Evolutionary conservation across 768 basidiomycete species (phyloP).

Genomic region (Mycena belliarum): DNA sequence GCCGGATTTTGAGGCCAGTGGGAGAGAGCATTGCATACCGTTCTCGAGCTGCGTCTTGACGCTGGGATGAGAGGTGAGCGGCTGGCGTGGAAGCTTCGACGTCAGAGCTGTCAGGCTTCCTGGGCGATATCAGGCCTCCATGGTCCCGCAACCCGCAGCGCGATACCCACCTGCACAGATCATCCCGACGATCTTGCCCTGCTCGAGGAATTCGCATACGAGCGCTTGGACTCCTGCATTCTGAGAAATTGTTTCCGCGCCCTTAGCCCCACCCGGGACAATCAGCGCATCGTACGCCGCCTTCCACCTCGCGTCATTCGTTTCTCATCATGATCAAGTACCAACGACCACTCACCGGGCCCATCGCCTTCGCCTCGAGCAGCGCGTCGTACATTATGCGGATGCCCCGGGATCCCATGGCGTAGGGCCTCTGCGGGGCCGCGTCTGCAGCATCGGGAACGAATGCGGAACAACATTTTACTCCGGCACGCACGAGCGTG

Average conservation of each 20-base stretch:
- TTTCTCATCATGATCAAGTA: background rate
- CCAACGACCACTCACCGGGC: conserved; percentile 41
- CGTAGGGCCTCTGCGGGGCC: conserved; percentile 41
- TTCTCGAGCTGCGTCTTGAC: conserved; percentile 60
- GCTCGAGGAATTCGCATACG: conserved; percentile 54
- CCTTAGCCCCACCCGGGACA: conserved; percentile 78
- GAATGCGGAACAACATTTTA: conserved; percentile 67
- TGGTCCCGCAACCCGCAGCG: too few relatives aligned
- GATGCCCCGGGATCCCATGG: conserved; percentile 71
- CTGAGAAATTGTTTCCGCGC: conserved; percentile 71
- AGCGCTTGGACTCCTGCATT: conserved; percentile 61
- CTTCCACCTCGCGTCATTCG: background rate
- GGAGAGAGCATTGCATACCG: background rate
- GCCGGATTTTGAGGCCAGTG: background rate
- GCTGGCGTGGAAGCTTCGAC: conserved; percentile 59
- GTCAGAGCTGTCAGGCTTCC: conserved; percentile 72
- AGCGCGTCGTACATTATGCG: conserved; percentile 68
- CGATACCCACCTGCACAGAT: conserved; percentile 71
- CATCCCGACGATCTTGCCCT: conserved; percentile 71
- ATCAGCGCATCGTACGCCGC: conserved; percentile 62
- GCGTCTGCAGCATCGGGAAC: conserved; percentile 38
- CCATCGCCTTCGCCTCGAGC: conserved; percentile 45
- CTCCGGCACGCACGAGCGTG: conserved; percentile 76
- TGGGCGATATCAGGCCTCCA: too few relatives aligned
- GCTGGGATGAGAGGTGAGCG: conserved; percentile 78